Conservation (phyloP, 2,329 filamentous ascomycete genomes). For the Diaporthe sp. region DNA sequence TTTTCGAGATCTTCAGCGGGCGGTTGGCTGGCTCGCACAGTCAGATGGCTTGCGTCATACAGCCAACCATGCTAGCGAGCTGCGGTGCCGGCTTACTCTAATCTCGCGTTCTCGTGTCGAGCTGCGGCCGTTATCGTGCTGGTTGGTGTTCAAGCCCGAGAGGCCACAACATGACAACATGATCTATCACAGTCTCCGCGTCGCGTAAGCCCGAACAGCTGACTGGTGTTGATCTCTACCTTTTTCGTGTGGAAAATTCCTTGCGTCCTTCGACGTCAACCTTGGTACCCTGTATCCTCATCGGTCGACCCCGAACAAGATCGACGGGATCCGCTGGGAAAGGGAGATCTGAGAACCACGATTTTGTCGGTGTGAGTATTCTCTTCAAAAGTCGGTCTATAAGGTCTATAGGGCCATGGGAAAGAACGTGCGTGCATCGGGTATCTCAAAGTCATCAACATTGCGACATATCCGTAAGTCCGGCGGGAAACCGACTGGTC, state of each 20-base stretch:
- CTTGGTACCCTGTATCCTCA: slow-evolving; percentile 5
- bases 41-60: slow-evolving; percentile 8
- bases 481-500: background rate
- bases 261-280: background rate
- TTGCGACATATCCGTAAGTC: slow-evolving; percentile 22
- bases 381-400: slow-evolving; percentile 20
- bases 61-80: background rate
- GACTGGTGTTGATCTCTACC: slow-evolving; percentile 18
- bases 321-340: slow-evolving; percentile 22
- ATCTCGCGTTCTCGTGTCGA: slow-evolving; percentile 14
- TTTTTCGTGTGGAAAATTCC: background rate
- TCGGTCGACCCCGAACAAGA: slow-evolving; percentile 25
- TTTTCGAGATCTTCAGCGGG: background rate
- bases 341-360: slow-evolving; percentile 11
- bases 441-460: slow-evolving; percentile 10
- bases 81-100: slow-evolving; percentile 11
- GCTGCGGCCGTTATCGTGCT: background rate
- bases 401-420: background rate
- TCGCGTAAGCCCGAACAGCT: slow-evolving; percentile 24
- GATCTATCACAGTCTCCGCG: slow-evolving; percentile 6
- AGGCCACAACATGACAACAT: background rate
- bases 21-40: background rate
- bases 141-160: background rate
- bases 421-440: slow-evolving; percentile 3
- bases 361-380: slow-evolving; percentile 21